Conservation (phyloP, 139 green algal genomes). For the Zygnema circumcarinatum region DNA sequence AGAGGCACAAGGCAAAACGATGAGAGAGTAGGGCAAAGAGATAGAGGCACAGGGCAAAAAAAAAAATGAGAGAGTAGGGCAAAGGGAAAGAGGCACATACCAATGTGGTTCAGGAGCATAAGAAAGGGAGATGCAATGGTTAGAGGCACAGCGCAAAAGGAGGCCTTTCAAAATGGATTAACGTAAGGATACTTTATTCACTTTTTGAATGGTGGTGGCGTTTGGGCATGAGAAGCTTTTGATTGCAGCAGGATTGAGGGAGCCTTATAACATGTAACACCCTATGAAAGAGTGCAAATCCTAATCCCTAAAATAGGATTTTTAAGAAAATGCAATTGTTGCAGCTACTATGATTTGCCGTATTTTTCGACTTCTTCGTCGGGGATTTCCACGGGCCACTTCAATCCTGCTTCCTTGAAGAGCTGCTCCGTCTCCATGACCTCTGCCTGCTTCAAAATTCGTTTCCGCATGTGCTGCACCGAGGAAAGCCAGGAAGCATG, state of each 20-base stretch:
- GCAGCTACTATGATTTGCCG: background rate
- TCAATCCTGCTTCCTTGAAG: constrained; percentile 44
- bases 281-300: no score
- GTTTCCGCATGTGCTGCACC: constrained; percentile 29
- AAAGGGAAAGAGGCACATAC: background rate
- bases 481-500: background rate
- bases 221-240: no score
- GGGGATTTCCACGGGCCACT: constrained; percentile 44
- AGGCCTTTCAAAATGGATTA: no score
- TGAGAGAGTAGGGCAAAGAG: background rate
- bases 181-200: no score
- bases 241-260: background rate
- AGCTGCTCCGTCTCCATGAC: constrained; percentile 56
- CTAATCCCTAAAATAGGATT: no score
- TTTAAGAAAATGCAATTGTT: no score
- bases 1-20: background rate
- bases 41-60: no score
- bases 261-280: no score
- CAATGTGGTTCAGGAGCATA: no score
- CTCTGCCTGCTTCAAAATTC: constrained; percentile 39
- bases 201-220: no score
- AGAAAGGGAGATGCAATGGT: no score
- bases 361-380: constrained; percentile 26
- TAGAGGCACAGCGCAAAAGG: no score
- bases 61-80: background rate